These are phyloP conservation scores for Microbotryum intermedium DNA, from an alignment of 1,284 basidiomycete species.

Conservation along the genomic window DNA sequence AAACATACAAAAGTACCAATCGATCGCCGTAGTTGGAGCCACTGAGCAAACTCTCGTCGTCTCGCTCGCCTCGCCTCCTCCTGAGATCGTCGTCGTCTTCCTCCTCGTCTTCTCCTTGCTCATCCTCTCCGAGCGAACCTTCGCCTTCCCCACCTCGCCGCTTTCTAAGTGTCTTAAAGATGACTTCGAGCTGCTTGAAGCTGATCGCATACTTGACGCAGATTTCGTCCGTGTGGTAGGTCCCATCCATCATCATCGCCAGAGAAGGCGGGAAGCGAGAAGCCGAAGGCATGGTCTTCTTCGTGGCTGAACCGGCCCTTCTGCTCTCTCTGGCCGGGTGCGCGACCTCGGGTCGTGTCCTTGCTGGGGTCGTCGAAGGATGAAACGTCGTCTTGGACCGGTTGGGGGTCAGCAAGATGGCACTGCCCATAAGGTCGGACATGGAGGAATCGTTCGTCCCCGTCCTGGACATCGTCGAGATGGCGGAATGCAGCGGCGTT, in stretches of 20 bases:
- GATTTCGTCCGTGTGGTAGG: conserved; percentile 32
- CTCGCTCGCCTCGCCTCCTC: not conserved
- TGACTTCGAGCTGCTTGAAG: conserved; percentile 17
- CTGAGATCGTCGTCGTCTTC: not conserved
- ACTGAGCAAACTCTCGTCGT: not conserved
- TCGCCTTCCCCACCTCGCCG: not conserved
- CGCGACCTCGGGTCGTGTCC: not conserved
- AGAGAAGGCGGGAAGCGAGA: conserved; percentile 24
- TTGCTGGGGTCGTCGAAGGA: not conserved
- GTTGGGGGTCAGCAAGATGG: not conserved
- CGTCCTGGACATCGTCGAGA: too few species aligned
- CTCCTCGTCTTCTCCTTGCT: not conserved
- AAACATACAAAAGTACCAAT: too few species aligned
- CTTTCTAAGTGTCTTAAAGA: conserved; percentile 15
- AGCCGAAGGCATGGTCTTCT: not conserved
- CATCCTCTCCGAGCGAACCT: not conserved
- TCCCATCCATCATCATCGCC: conserved; percentile 29
- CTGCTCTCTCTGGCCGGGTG: not conserved
- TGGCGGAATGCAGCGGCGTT: too few species aligned
- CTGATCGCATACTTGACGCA: conserved; percentile 22
- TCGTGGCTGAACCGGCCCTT: not conserved
- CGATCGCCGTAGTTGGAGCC: too few species aligned
- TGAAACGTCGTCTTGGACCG: not conserved
- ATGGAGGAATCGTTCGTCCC: not conserved
- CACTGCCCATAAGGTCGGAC: not conserved